These are phyloP conservation scores for Candolleomyces aberdarensis DNA, from an alignment of 768 basidiomycete genomes.

Conservation along the genomic window DNA sequence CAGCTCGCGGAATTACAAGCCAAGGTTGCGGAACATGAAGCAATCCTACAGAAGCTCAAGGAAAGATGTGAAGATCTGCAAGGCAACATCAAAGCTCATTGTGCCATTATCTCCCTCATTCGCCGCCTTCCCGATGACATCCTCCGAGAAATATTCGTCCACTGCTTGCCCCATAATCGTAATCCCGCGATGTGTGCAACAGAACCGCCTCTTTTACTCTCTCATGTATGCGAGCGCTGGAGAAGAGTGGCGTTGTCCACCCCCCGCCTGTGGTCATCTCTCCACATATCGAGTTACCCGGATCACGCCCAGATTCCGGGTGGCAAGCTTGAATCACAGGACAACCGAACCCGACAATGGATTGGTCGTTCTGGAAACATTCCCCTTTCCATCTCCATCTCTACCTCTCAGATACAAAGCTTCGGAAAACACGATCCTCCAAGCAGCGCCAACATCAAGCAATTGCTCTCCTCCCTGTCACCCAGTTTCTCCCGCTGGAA, in stretches of 20 bases:
- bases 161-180: conserved; percentile 6
- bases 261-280: conserved; percentile 8
- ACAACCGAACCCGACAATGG: not conserved
- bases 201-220: conserved; percentile 6
- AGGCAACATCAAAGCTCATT: not conserved
- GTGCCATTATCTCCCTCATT: not conserved
- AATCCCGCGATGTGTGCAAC: conserved; percentile 3
- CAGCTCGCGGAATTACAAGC: not conserved
- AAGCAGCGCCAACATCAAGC: not conserved
- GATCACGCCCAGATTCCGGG: not conserved
- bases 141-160: conserved; percentile 9
- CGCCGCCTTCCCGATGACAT: conserved; percentile 3
- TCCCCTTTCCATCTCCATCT: not conserved
- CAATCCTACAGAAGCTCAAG: not conserved
- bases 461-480: not conserved
- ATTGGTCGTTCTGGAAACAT: not conserved
- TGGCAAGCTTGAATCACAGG: not conserved
- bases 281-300: conserved; percentile 3
- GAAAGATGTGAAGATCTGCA: not conserved
- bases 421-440: not conserved
- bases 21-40: not conserved
- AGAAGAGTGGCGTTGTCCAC: conserved; percentile 1
- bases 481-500: not conserved
- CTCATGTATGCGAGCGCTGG: conserved; percentile 10
- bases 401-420: not conserved